Evolutionary conservation across 192 early-diverging fungal species (phyloP).

Genomic region (Linnemannia elongata): DNA sequence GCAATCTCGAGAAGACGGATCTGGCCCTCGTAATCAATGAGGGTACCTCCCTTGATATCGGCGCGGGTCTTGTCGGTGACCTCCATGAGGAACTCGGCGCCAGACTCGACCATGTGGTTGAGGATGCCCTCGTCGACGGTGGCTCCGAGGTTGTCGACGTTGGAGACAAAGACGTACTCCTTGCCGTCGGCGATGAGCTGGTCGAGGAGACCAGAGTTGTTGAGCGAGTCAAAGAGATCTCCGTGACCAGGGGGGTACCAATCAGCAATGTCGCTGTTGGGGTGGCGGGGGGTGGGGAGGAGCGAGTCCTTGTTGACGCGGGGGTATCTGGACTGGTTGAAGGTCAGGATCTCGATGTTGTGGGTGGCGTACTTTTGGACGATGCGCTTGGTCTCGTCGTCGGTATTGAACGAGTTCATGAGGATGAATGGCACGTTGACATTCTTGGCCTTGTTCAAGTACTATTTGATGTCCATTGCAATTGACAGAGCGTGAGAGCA

Average conservation of each 20-base stretch:
- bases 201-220: slow-evolving; percentile 92
- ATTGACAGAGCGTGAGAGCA: neutral
- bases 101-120: slow-evolving; percentile 86
- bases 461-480: slow-evolving; percentile 58
- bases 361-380: slow-evolving; percentile 97
- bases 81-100: slow-evolving; percentile 97
- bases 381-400: slow-evolving; percentile 94
- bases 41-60: slow-evolving; percentile 98
- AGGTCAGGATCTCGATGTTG: slow-evolving; percentile 92
- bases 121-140: slow-evolving; percentile 94
- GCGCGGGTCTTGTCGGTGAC: slow-evolving; percentile 99
- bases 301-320: slow-evolving; percentile 92
- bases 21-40: slow-evolving; percentile 95
- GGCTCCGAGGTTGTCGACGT: slow-evolving; percentile 98
- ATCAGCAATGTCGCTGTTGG: slow-evolving; percentile 71
- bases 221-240: slow-evolving; percentile 94
- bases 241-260: slow-evolving; percentile 99
- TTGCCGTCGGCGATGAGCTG: slow-evolving; percentile 94
- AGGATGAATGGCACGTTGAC: slow-evolving; percentile 95
- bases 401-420: slow-evolving; percentile 99
- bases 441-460: slow-evolving; percentile 89
- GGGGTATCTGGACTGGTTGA: slow-evolving; percentile 96
- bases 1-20: slow-evolving; percentile 96
- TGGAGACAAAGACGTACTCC: slow-evolving; percentile 97
- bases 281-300: slow-evolving; percentile 81